A percentile compares a stretch with the other conserved stretches of the same genome.
These are phyloP conservation scores for Senna siamea DNA, from an alignment of 306 rosid genomes.

Conservation along the genomic window DNA sequence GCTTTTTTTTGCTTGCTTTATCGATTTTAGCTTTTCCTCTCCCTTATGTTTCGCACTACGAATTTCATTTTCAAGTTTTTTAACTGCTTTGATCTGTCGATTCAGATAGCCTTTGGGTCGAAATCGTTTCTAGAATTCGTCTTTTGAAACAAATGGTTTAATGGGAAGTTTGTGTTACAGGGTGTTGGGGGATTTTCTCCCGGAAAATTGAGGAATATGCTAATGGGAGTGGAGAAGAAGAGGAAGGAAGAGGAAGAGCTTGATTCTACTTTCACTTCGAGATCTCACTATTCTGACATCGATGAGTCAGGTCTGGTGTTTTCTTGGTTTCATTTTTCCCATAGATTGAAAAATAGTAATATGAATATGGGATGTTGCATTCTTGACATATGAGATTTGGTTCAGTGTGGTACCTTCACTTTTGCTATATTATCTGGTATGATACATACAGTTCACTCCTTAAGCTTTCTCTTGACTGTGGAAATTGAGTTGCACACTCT, in stretches of 20 bases:
- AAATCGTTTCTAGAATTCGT: constrained; percentile 19
- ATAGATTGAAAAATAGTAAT: constrained; percentile 11
- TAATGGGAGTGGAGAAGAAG: constrained; percentile 85
- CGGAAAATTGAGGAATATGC: constrained; percentile 80
- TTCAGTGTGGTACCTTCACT: neutral
- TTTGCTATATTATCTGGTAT: constrained; percentile 9
- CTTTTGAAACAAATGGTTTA: constrained; percentile 4
- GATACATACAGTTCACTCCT: constrained; percentile 22
- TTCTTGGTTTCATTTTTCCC: constrained; percentile 21
- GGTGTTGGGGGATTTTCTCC: constrained; percentile 93
- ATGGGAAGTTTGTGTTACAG: constrained; percentile 49
- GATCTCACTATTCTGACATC: constrained; percentile 70
- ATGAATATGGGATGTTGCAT: constrained; percentile 30
- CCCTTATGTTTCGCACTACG: constrained; percentile 19
- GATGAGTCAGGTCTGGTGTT: constrained; percentile 70
- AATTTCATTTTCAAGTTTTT: constrained; percentile 26
- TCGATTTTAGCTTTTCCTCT: constrained; percentile 26
- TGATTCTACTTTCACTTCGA: constrained; percentile 61
- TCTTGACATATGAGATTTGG: constrained; percentile 24
- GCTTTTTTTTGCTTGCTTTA: constrained; percentile 25
- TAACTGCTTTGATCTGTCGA: constrained; percentile 43
- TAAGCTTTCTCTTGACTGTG: neutral
- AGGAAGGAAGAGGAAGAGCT: constrained; percentile 73
- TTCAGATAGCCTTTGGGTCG: constrained; percentile 1
- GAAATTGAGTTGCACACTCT: neutral